Evolutionary conservation across 1,139 yeast genomes (phyloP), one percentile per base, ranked within the genome.

Genomic region (Meyerozyma sp.): DNA sequence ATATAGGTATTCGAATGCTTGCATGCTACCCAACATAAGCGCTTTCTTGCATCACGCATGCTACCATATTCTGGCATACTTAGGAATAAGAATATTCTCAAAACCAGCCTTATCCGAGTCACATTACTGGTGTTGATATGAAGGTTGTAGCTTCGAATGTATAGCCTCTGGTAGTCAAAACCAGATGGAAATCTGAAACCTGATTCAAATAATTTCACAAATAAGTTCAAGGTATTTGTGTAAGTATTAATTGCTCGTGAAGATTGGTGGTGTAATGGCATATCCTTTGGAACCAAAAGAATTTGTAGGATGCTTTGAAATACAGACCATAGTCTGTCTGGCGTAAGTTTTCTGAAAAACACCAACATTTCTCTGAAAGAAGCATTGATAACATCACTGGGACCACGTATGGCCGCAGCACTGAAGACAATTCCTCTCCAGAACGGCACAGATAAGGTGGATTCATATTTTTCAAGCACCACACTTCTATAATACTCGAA

Each of bases 371-470:
- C 60, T 18, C 60, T 62, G 21, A 81, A 62, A 0, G 84, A 68
- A 4, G 62, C 57, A 32, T 73, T 70, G 5, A 82, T 66, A 13
- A 79, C 68, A 1, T 61, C 52, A 40, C 74, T 77, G 10, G 79
- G 70, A 0, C 86, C 82, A 23, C 79, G 75, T 9, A 70, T 50
- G 0, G 89, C 84, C 3, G 90, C 94, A 8, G 74, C 72, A n/a
- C 82, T 73, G 47, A 74, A 72, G 0, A 71, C 59, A 40, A 73
- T 65, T 0, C 93, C 91, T 52, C 61, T 71, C 80, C 83, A 75
- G 49, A 84, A 79, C 43, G 66, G 73, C 34, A 13, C 14, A 13
- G 39, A n/a, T n/a, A 40, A 21, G 14, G 28, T 23, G n/a, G 36
- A 32, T 32, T 32, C 18, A 16, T 28, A 6, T 18, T 38, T 28